Percentiles rank a stretch among this genome's conserved stretches.
Conservation (phyloP, 2,329 filamentous ascomycete genomes). For the Grosmannia serpens region DNA sequence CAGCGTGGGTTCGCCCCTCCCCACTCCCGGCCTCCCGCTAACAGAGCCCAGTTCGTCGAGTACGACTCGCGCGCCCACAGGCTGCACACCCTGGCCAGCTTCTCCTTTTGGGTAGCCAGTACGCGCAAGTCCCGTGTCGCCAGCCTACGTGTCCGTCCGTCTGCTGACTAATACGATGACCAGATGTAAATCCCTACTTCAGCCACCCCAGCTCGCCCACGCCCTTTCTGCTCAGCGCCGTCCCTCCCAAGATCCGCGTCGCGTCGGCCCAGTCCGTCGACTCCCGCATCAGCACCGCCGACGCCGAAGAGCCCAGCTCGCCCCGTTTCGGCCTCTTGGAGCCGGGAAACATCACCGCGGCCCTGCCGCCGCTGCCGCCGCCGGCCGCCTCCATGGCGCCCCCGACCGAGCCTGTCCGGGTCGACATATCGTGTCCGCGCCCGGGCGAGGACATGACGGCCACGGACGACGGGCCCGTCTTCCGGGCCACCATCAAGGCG, state of each 20-base stretch:
- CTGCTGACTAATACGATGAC: not conserved
- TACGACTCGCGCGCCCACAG: conserved; percentile 90
- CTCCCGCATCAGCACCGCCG: conserved; percentile 65
- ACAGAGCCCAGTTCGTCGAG: conserved; percentile 67
- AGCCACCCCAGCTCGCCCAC: conserved; percentile 56
- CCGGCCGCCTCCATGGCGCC: conserved; percentile 6
- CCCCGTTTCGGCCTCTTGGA: conserved; percentile 23
- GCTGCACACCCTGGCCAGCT: conserved; percentile 77
- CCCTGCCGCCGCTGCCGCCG: conserved; percentile 12
- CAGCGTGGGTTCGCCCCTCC: conserved; percentile 47
- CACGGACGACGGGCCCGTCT: conserved; percentile 86
- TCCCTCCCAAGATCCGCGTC: conserved; percentile 63
- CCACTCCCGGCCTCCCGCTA: conserved; percentile 13
- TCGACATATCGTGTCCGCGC: conserved; percentile 78
- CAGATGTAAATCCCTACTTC: conserved; percentile 31
- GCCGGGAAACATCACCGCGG: conserved; percentile 9
- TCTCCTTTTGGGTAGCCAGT: conserved; percentile 93
- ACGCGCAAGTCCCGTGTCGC: conserved; percentile 12
- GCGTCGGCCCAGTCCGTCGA: conserved; percentile 82
- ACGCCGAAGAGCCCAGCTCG: conserved; percentile 50
- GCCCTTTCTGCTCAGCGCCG: conserved; percentile 57
- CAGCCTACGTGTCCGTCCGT: not conserved
- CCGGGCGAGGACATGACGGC: conserved; percentile 76
- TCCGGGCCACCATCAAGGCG: conserved; percentile 92
- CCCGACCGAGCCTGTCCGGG: conserved; percentile 50